Conservation (phyloP, 495 filamentous ascomycete species). For the Neurospora sp. region DNA sequence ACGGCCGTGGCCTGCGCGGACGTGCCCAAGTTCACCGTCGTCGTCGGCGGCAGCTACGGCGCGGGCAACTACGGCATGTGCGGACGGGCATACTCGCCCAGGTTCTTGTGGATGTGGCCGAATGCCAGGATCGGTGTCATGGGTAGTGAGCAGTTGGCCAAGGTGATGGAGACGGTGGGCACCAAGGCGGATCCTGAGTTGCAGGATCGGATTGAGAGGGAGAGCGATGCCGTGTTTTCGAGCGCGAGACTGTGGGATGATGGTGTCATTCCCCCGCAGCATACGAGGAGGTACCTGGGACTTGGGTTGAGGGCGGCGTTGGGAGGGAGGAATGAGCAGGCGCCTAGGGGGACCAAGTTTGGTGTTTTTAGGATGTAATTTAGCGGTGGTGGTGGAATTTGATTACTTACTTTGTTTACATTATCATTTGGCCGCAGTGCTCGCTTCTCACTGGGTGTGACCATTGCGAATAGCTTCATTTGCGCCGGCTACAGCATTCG, state of each 20-base stretch:
- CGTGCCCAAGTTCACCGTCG: constrained; percentile 94
- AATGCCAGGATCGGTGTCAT: constrained; percentile 93
- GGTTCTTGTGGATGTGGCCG: constrained; percentile 96
- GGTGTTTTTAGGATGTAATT: constrained; percentile 91
- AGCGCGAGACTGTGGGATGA: constrained; percentile 90
- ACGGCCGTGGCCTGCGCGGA: constrained; percentile 87
- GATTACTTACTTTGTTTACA: neutral
- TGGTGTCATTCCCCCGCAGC: constrained; percentile 80
- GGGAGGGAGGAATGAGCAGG: constrained; percentile 50
- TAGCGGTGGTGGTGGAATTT: neutral
- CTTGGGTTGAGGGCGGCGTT: constrained; percentile 71
- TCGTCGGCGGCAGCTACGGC: constrained; percentile 84
- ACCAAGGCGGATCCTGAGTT: constrained; percentile 72
- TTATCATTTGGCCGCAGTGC: too few species aligned
- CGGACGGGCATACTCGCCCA: constrained; percentile 84
- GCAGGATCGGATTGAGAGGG: constrained; percentile 74
- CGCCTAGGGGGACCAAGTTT: constrained; percentile 62
- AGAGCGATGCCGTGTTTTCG: constrained; percentile 82
- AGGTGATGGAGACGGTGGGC: constrained; percentile 92
- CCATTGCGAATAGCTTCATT: neutral
- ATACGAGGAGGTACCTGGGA: constrained; percentile 76
- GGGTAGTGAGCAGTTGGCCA: constrained; percentile 84
- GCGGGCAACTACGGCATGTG: constrained; percentile 64
- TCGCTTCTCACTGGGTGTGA: neutral
- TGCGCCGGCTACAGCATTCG: neutral